phyloP scores from a whole-genome alignment of 2,329 filamentous ascomycete genomes.

The Escovopsis sp. region DNA sequence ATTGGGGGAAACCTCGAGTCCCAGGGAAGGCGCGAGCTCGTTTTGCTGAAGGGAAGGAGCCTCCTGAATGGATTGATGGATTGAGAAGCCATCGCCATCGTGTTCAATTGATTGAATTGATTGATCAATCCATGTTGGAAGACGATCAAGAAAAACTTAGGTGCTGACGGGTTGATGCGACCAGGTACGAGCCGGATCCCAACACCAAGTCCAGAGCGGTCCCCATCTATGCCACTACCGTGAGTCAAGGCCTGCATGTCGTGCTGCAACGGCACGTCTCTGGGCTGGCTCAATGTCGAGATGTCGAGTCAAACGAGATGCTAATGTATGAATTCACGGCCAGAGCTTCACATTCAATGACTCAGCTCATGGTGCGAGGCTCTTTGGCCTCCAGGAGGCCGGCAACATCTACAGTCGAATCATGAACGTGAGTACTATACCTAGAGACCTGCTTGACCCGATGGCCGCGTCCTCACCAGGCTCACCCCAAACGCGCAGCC shows the following conservation, averaged over 20 bases:
- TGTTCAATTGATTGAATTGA: background rate
- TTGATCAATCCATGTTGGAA: background rate
- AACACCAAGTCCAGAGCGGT: constrained; percentile 79
- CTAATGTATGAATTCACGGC: background rate
- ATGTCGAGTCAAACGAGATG: background rate
- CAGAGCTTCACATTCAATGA: constrained; percentile 90
- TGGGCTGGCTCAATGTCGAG: background rate
- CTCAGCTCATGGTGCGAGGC: constrained; percentile 83
- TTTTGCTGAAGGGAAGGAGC: too few relatives aligned
- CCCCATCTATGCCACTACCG: constrained; percentile 89
- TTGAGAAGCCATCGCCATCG: too few relatives aligned
- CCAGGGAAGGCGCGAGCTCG: too few relatives aligned
- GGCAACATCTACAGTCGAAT: constrained; percentile 98
- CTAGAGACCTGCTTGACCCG: background rate
- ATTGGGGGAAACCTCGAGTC: too few relatives aligned
- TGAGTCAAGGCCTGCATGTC: constrained; percentile 11
- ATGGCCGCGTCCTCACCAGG: background rate
- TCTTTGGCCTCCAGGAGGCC: constrained; percentile 93
- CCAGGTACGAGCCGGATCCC: constrained; percentile 65
- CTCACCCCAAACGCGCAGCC: constrained; percentile 36
- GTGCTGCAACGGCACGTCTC: background rate
- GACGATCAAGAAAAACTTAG: background rate
- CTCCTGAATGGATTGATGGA: too few relatives aligned
- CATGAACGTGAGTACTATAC: constrained; percentile 75
- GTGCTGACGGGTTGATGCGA: constrained; percentile 1